Conservation (phyloP, 2,329 filamentous ascomycete species). For the Xylaria hypoxylon region DNA sequence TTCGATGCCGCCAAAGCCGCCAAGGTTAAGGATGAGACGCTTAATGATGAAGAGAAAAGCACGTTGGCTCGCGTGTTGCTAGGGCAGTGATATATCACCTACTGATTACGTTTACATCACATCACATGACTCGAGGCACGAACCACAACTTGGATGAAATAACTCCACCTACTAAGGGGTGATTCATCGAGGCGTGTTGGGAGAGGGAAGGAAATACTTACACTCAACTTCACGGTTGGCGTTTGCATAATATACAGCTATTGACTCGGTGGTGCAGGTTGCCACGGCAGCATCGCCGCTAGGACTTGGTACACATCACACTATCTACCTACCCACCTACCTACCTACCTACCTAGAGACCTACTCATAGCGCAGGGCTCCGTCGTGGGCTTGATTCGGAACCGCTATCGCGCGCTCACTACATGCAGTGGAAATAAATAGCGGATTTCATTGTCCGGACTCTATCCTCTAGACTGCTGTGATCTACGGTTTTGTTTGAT, state of each 20-base stretch:
- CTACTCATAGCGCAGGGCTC: not conserved
- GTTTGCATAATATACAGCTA: constrained; percentile 10
- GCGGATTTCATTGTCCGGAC: not conserved
- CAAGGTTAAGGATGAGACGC: constrained; percentile 54
- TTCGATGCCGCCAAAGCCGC: constrained; percentile 61
- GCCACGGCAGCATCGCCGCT: not conserved
- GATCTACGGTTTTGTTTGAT: too few relatives aligned
- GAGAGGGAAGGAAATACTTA: not conserved
- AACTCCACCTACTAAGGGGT: too few relatives aligned
- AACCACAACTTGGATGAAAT: not conserved
- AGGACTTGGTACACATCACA: not conserved
- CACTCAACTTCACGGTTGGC: constrained; percentile 4
- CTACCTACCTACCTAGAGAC: not conserved
- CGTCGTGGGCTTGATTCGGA: not conserved
- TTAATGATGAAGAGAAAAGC: constrained; percentile 54
- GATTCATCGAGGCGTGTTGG: too few relatives aligned
- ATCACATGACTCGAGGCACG: not conserved
- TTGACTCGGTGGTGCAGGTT: not conserved
- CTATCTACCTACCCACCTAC: too few relatives aligned
- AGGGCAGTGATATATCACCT: constrained; percentile 44
- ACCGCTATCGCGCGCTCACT: not conserved
- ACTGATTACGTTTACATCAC: not conserved
- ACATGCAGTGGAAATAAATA: not conserved
- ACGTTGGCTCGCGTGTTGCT: constrained; percentile 52
- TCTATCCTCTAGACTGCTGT: too few relatives aligned